phyloP scores from a whole-genome alignment of 768 basidiomycete species.

The Podaxis mareebaensis region DNA sequence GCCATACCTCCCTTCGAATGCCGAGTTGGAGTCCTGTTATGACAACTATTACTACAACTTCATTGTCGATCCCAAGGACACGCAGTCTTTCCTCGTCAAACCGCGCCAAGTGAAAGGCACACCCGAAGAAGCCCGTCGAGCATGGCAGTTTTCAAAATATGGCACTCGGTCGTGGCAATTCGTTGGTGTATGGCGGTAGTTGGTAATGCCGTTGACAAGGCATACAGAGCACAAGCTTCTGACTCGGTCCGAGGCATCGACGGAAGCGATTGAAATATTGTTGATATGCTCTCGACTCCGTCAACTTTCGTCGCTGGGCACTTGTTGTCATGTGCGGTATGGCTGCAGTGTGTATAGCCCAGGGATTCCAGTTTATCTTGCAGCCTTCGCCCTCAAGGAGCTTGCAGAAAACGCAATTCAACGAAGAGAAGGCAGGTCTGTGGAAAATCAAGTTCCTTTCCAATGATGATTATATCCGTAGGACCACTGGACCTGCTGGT shows the following conservation, averaged over 20 bases:
- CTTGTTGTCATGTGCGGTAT: constrained; percentile 87
- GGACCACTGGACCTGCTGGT: constrained; percentile 65
- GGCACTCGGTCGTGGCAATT: too few species aligned
- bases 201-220: too few species aligned
- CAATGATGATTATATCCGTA: constrained; percentile 53
- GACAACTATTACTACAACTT: constrained; percentile 88
- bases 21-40: constrained; percentile 75
- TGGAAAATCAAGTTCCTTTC: constrained; percentile 57
- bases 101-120: constrained; percentile 52
- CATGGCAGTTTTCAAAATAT: constrained; percentile 39
- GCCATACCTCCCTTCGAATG: constrained; percentile 80
- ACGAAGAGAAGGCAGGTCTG: constrained; percentile 32
- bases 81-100: constrained; percentile 84
- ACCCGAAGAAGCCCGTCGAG: constrained; percentile 60
- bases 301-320: constrained; percentile 31
- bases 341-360: constrained; percentile 87
- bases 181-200: too few species aligned
- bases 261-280: too few species aligned
- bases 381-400: constrained; percentile 36
- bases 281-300: too few species aligned
- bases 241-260: too few species aligned
- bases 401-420: constrained; percentile 24
- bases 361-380: constrained; percentile 95
- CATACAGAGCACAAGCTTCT: too few species aligned
- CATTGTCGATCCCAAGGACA: constrained; percentile 80